These are phyloP conservation scores for Plasmodium gallinaceum DNA, from an alignment of 169 alveolate species.

Conservation along the genomic window DNA sequence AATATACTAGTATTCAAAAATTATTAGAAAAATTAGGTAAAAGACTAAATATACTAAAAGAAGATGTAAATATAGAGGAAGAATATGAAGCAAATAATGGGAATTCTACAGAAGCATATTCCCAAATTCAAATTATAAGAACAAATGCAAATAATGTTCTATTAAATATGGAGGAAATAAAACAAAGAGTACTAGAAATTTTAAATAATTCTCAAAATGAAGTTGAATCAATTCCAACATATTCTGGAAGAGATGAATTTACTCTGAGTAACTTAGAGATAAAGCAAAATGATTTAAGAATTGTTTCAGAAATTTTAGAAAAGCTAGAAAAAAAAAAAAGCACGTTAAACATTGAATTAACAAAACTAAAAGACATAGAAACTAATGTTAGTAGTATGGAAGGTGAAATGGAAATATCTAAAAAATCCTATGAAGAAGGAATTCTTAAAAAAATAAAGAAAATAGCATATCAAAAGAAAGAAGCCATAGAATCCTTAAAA, in stretches of 20 bases:
- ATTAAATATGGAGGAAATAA: not conserved
- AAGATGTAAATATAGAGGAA: not conserved
- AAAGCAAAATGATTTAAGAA: not conserved
- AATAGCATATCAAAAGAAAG: constrained; percentile 1
- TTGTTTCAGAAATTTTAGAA: not conserved
- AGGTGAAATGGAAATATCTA: constrained; percentile 6
- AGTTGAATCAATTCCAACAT: not conserved
- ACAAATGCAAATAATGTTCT: not conserved
- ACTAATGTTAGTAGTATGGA: constrained; percentile 4
- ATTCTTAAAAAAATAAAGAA: constrained; percentile 23
- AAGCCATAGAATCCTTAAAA: constrained; percentile 4
- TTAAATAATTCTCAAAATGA: not conserved
- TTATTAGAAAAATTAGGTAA: no score
- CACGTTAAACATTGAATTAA: not conserved
- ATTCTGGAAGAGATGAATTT: not conserved
- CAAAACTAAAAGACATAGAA: not conserved
- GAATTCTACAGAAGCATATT: not conserved
- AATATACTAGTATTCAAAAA: no score
- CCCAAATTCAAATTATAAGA: not conserved
- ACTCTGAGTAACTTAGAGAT: not conserved
- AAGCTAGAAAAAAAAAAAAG: not conserved
- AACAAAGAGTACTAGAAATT: not conserved
- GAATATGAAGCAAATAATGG: not conserved
- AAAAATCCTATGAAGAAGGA: constrained; percentile 40
- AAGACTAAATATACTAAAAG: no score